Percentiles rank a stretch among this genome's conserved stretches.
Evolutionary conservation across 1,139 yeast genomes (phyloP).

Genomic region (Pichia cactophila): DNA sequence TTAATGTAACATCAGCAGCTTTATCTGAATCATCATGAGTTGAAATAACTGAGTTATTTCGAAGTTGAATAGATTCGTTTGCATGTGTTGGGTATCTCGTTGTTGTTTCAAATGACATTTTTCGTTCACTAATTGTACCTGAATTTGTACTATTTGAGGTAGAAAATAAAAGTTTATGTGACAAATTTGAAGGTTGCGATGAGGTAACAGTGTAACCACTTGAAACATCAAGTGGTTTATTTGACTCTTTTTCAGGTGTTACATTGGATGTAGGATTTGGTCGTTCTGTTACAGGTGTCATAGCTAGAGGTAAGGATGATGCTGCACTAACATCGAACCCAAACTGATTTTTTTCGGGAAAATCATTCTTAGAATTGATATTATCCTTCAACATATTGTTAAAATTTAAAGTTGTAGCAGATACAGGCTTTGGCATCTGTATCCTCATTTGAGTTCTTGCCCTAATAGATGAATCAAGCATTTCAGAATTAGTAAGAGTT

Average conservation of each 20-base stretch:
- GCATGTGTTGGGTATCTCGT: not conserved
- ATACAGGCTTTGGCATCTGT: slow-evolving; percentile 44
- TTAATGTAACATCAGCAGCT: slow-evolving; percentile 10
- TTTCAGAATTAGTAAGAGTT: slow-evolving; percentile 6
- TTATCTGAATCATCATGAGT: slow-evolving; percentile 4
- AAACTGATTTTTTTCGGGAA: slow-evolving; percentile 24
- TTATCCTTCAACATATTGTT: slow-evolving; percentile 3
- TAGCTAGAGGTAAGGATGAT: slow-evolving; percentile 52
- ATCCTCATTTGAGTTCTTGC: slow-evolving; percentile 32
- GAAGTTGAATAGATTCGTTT: not conserved
- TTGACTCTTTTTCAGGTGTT: slow-evolving; percentile 10
- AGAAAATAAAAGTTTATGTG: not conserved
- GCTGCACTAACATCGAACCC: slow-evolving; percentile 50
- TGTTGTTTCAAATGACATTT: slow-evolving; percentile 6
- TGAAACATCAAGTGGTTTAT: not conserved
- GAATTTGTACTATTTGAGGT: not conserved
- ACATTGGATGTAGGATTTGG: slow-evolving; percentile 1
- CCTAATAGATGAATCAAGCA: slow-evolving; percentile 15
- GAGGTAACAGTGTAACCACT: not conserved
- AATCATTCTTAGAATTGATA: not conserved
- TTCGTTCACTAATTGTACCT: slow-evolving; percentile 2
- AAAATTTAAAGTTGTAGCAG: slow-evolving; percentile 9
- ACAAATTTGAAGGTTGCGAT: not conserved
- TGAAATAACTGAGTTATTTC: slow-evolving; percentile 4
- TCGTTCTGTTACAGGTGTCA: slow-evolving; percentile 74